Conservation (phyloP, 1,284 basidiomycete genomes). For the Pulchroboletus neoregius region DNA sequence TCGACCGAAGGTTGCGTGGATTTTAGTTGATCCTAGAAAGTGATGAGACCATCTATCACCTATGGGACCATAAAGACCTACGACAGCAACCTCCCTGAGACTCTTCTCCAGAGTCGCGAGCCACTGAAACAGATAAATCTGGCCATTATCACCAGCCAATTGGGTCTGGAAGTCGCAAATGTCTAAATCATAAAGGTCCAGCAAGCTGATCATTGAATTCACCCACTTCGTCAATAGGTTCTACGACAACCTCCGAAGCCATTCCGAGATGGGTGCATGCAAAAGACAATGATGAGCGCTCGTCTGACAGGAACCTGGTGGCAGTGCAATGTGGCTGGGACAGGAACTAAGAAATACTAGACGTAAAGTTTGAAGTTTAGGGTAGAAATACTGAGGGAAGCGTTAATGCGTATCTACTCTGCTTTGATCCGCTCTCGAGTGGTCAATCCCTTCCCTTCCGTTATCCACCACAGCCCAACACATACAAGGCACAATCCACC, state of each 20-base stretch:
- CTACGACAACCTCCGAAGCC: constrained; percentile 26
- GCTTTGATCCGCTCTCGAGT: constrained; percentile 17
- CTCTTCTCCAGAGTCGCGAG: constrained; percentile 63
- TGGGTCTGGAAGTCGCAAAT: constrained; percentile 47
- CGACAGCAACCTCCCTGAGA: constrained; percentile 46
- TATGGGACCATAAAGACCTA: constrained; percentile 33
- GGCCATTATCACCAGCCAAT: constrained; percentile 69
- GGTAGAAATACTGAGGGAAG: too few relatives aligned
- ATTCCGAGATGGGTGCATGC: constrained; percentile 19
- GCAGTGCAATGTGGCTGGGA: constrained; percentile 17
- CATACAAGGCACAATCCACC: constrained; percentile 38
- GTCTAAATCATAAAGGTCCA: constrained; percentile 12
- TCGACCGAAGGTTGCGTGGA: constrained; percentile 59
- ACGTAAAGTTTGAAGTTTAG: not conserved
- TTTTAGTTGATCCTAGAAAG: constrained; percentile 60
- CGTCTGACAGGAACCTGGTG: constrained; percentile 6
- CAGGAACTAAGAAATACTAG: too few relatives aligned
- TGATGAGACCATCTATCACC: constrained; percentile 4
- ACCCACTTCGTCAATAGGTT: constrained; percentile 33
- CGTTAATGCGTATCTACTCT: constrained; percentile 16
- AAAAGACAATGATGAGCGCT: not conserved
- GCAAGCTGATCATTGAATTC: not conserved
- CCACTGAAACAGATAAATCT: constrained; percentile 82
- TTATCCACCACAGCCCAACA: constrained; percentile 46
- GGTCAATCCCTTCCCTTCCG: constrained; percentile 27